Evolutionary conservation across 495 filamentous ascomycete genomes (phyloP), one percentile per base, ranked within the genome.

Genomic region (Penicillium lagena): DNA sequence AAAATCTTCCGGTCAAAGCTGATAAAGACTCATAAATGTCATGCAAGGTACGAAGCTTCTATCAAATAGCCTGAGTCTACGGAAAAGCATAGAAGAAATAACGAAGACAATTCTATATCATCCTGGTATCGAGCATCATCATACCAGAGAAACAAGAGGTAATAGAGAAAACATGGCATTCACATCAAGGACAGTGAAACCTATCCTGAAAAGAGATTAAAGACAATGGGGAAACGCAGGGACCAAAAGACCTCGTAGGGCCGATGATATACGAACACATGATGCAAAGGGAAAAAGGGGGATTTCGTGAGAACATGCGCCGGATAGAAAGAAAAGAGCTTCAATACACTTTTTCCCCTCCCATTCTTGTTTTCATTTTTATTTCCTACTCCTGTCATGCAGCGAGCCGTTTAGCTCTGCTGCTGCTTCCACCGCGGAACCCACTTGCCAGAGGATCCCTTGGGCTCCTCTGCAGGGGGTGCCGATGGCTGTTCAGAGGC

Each of bases 341-440:
- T 56, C 47, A 49, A 52, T 49, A 56, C 52, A 61, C 58, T 58
- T 59, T 54, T 61, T 61, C 43, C 34, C 9, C 10, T 34, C 32
- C 2, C 32, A 22, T 22, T 22, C 22, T 22, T 22, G 22, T 22
- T 22, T 22, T 22, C 22, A 22, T 22, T 3, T 34, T 12, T n/a
- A 2, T 33, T 12, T 12, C 3, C 32, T 10, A 34, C 10, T 10
- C 9, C 2, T 34, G 10, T 7, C 32, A 34, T 45, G 30, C 12
- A 39, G 39, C 46, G 40, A 55, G 42, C 44, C 46, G 46, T 49
- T 61, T 68, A 68, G 48, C 49, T 50, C 44, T 69, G 60, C 50
- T 66, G 63, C 52, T 66, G 67, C 61, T 67, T 73, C 63, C 62
- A 71, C 35, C 58, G 57, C 13, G 70, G 70, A 27, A 71, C 68